Percentiles rank a stretch among this genome's conserved stretches.
Conservation (phyloP, 2,329 filamentous ascomycete genomes). For the Phoma sp. region DNA sequence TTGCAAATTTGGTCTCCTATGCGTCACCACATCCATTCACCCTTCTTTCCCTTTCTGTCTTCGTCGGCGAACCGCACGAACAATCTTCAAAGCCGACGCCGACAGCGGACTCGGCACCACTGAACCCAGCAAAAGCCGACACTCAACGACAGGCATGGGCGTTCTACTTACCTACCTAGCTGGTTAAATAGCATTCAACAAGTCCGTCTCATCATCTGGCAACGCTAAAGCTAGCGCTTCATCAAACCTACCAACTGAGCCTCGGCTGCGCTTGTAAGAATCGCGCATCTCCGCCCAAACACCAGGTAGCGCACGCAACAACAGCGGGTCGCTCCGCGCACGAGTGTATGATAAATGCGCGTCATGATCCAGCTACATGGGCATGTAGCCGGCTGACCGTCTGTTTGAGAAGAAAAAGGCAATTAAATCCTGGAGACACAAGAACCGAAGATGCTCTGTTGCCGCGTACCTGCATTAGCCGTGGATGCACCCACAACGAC, state of each 20-base stretch:
- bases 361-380: too few species aligned
- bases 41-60: too few species aligned
- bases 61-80: too few species aligned
- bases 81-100: neutral
- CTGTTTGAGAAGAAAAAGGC: too few species aligned
- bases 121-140: neutral
- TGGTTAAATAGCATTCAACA: neutral
- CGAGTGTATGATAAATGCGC: neutral
- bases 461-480: neutral
- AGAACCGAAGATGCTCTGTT: too few species aligned
- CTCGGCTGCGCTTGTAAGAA: neutral
- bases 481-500: neutral
- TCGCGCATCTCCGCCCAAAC: neutral
- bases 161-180: neutral
- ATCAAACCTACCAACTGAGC: conserved; percentile 2
- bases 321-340: conserved; percentile 1
- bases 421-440: too few species aligned
- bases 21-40: neutral
- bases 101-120: neutral
- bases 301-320: neutral
- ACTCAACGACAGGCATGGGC: neutral
- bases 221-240: conserved; percentile 2
- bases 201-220: neutral
- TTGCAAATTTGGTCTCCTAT: neutral
- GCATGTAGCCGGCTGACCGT: too few species aligned